Evolutionary conservation across 192 early-diverging fungal genomes (phyloP), one percentile per base, ranked within the genome.

Genomic region (Coemansia pectinata): DNA sequence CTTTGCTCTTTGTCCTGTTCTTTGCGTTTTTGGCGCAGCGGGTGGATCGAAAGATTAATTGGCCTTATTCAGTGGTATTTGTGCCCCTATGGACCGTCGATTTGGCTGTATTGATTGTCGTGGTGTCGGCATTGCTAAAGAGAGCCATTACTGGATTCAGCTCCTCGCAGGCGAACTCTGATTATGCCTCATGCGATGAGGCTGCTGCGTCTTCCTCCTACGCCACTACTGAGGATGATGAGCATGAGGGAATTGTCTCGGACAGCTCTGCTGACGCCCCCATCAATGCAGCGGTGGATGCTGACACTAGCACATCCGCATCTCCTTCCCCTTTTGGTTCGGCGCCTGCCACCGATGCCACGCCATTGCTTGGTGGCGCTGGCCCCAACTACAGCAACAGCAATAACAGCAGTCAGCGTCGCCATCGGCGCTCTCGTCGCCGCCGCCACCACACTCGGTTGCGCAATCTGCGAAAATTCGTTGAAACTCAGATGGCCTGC

Each of bases 51-150:
- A 83, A 83, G 47, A 86, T 90, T 36, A 62, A 55, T 33, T 95
- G 93, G 94, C 76, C 77, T 5, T 97, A 88, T 79, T 66, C 79
- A 8, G 85, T 89, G 5, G 92, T 95, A 6, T 94, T 94, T 75
- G 87, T 87, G 57, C 96, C 96, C 8, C 78, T 94, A 34, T 98
- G 92, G 88, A 83, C 94, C 14, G 72, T 92, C 38, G 89, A 94
- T 73, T 19, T 73, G 17, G 33, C 79, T 17, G 59, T 83, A 27
- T 42, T 87, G 53, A 62, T 77, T 15, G 74, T 73, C 2, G 66
- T 88, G 17, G 65, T 25, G 44, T 59, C 63, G 55, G 66, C n/a
- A 25, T 53, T 81, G 21, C 44, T 83, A 9, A 63, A 79, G 31
- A 60, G 67, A 55, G 27, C 39, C n/a, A 8, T 60, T 79, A 7